A percentile compares a stretch with the other conserved stretches of the same genome.
Evolutionary conservation across 306 rosid species (phyloP).

Genomic region (Lotus japonicus): DNA sequence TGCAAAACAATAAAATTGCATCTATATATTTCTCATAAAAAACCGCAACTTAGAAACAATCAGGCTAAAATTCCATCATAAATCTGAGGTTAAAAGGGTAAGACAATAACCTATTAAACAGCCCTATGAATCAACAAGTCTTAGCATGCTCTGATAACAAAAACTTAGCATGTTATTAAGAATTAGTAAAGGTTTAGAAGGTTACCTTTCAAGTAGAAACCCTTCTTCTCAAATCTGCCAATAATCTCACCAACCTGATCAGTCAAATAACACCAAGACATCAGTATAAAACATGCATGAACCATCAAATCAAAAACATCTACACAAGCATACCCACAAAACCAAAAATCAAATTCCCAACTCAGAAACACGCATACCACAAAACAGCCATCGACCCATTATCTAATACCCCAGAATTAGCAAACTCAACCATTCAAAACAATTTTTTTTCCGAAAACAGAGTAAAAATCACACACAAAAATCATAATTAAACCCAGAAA

Average conservation of each 20-base stretch:
- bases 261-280: neutral
- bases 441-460: neutral
- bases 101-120: too few species aligned
- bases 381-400: neutral
- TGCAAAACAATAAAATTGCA: neutral
- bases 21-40: neutral
- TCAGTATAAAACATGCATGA: neutral
- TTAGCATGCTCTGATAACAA: neutral
- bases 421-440: neutral
- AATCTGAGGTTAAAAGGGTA: neutral
- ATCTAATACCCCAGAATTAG: neutral
- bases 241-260: constrained; percentile 79
- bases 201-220: constrained; percentile 74
- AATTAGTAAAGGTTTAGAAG: neutral
- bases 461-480: neutral
- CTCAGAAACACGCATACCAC: too few species aligned
- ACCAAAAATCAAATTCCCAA: neutral
- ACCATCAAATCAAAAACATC: neutral
- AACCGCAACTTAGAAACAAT: neutral
- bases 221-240: constrained; percentile 95
- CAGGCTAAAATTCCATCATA: neutral
- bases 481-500: too few species aligned
- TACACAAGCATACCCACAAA: neutral
- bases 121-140: neutral
- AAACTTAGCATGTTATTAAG: neutral